These are phyloP conservation scores for Cystofilobasidium bisporidii DNA, from an alignment of 768 basidiomycete species.

Conservation along the genomic window DNA sequence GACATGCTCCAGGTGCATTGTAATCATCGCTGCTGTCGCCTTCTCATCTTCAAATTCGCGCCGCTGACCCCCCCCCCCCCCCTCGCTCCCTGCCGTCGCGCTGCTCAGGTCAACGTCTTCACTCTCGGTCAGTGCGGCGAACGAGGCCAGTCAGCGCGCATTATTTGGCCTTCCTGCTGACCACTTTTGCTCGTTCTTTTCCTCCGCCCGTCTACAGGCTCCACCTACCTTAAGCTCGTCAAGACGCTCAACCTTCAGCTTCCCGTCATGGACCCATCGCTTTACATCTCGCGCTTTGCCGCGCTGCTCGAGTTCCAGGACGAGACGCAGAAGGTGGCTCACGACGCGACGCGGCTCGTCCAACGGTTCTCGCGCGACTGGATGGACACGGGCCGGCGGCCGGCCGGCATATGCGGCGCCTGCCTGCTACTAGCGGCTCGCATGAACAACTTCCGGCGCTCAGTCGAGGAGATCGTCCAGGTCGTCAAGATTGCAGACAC, in stretches of 20 bases:
- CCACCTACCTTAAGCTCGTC: conserved; percentile 88
- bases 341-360: conserved; percentile 86
- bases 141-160: too few species aligned
- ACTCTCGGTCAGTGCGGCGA: conserved; percentile 56
- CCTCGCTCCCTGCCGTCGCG: neutral
- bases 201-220: conserved; percentile 44
- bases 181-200: too few species aligned
- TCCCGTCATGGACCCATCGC: conserved; percentile 86
- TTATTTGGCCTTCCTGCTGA: too few species aligned
- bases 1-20: conserved; percentile 68
- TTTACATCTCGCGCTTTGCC: conserved; percentile 92
- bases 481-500: conserved; percentile 98
- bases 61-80: neutral
- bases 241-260: conserved; percentile 59
- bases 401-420: conserved; percentile 95
- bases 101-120: conserved; percentile 80
- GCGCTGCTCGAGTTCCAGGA: conserved; percentile 92
- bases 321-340: conserved; percentile 80
- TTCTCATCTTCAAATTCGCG: too few species aligned
- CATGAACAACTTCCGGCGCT: conserved; percentile 95
- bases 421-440: conserved; percentile 87
- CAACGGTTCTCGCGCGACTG: conserved; percentile 91
- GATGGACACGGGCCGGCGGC: conserved; percentile 91
- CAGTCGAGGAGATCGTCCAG: conserved; percentile 90
- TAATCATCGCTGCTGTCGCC: too few species aligned